These are phyloP conservation scores for Grammothele lineata DNA, from an alignment of 768 basidiomycete species.

Conservation along the genomic window DNA sequence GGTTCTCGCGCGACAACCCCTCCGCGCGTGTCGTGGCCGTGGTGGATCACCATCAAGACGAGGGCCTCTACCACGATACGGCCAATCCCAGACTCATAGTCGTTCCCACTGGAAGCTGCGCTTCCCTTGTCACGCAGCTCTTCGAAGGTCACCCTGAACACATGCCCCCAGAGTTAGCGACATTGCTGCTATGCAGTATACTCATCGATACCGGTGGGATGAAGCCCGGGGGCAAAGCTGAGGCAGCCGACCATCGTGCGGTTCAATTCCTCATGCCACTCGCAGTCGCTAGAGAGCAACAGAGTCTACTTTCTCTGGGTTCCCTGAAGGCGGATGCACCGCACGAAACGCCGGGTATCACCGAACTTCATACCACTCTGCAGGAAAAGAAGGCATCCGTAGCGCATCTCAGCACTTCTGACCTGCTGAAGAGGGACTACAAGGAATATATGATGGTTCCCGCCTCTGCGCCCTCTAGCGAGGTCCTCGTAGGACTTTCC, in stretches of 20 bases:
- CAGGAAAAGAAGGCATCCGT: constrained; percentile 61
- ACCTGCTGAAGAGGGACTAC: constrained; percentile 92
- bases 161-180: constrained; percentile 60
- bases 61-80: constrained; percentile 55
- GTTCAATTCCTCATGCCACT: constrained; percentile 60
- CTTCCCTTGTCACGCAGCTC: constrained; percentile 54
- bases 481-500: constrained; percentile 69
- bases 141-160: constrained; percentile 27
- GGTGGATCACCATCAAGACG: constrained; percentile 92
- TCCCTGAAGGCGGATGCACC: constrained; percentile 20
- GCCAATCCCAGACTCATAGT: constrained; percentile 65
- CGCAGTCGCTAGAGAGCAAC: constrained; percentile 22
- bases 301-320: not conserved
- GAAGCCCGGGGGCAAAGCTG: constrained; percentile 73
- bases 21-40: constrained; percentile 62
- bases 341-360: constrained; percentile 39
- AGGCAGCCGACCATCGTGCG: constrained; percentile 57
- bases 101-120: constrained; percentile 70
- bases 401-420: constrained; percentile 59
- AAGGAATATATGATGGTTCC: constrained; percentile 73
- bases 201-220: constrained; percentile 86
- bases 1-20: constrained; percentile 38
- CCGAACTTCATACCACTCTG: constrained; percentile 45
- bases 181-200: constrained; percentile 76
- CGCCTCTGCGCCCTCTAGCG: constrained; percentile 32